Evolutionary conservation across 495 filamentous ascomycete species (phyloP).

Genomic region (Hypoxylon crocopeplum): DNA sequence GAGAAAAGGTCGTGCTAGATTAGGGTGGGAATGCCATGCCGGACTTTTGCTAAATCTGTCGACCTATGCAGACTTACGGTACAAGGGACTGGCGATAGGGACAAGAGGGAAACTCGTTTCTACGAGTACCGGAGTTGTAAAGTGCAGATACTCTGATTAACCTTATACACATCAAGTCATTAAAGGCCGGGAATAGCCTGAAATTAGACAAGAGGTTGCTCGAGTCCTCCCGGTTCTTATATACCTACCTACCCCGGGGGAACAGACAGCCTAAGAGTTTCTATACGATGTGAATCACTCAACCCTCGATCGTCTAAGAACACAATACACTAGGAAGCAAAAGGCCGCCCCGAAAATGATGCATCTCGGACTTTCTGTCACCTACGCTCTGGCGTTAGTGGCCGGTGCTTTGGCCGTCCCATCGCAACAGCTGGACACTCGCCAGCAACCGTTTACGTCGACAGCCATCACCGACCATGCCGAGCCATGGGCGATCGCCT

Average conservation of each 20-base stretch:
- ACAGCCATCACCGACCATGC: slow-evolving; percentile 41
- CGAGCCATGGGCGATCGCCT: slow-evolving; percentile 47
- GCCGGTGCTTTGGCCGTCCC: slow-evolving; percentile 43
- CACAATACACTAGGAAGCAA: slow-evolving; percentile 39
- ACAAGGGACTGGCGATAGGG: slow-evolving; percentile 16
- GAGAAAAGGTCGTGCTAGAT: slow-evolving; percentile 27
- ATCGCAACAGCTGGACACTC: slow-evolving; percentile 39
- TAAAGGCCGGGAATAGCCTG: slow-evolving; percentile 40
- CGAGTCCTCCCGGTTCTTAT: slow-evolving; percentile 40
- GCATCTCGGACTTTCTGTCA: slow-evolving; percentile 44
- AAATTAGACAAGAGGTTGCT: slow-evolving; percentile 38
- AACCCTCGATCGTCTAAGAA: slow-evolving; percentile 39
- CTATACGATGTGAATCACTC: slow-evolving; percentile 33
- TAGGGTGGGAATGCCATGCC: slow-evolving; percentile 38
- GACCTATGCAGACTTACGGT: slow-evolving; percentile 21
- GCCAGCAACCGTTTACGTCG: slow-evolving; percentile 43
- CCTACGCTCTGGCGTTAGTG: slow-evolving; percentile 43
- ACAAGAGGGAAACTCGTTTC: slow-evolving; percentile 25
- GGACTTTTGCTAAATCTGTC: slow-evolving; percentile 31
- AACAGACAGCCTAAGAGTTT: slow-evolving; percentile 33
- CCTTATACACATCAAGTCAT: slow-evolving; percentile 34
- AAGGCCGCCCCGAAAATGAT: slow-evolving; percentile 41
- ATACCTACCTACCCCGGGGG: slow-evolving; percentile 40
- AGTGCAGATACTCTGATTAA: slow-evolving; percentile 32
- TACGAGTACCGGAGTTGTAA: slow-evolving; percentile 25